Conservation (phyloP, 108 stramenopile species). For the Skeletonema tropicum region DNA sequence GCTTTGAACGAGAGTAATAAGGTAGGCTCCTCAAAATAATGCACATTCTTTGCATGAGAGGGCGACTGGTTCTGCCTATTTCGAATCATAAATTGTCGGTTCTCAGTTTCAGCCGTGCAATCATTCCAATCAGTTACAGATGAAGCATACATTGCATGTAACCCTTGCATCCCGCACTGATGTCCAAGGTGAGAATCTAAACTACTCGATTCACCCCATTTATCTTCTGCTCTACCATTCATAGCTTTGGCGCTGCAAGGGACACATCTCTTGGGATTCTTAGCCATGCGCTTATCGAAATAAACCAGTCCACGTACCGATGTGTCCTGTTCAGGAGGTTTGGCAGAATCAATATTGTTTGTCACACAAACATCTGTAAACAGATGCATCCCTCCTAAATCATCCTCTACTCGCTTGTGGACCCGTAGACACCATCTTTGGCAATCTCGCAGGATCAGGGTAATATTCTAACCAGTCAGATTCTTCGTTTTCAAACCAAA, state of each 20-base stretch:
- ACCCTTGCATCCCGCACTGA: constrained; percentile 35
- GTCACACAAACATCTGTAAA: constrained; percentile 39
- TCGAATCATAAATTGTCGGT: constrained; percentile 14
- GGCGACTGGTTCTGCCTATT: constrained; percentile 25
- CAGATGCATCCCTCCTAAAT: constrained; percentile 4
- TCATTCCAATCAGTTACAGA: constrained; percentile 44
- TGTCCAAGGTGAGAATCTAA: constrained; percentile 20
- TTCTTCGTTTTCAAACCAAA: not conserved
- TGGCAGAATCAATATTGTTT: constrained; percentile 32
- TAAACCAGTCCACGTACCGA: constrained; percentile 36
- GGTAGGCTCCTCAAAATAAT: constrained; percentile 39
- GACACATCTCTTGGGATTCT: constrained; percentile 30
- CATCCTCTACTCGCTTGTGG: constrained; percentile 4
- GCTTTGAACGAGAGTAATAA: constrained; percentile 38
- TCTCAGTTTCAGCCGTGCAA: constrained; percentile 16
- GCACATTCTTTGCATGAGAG: constrained; percentile 21
- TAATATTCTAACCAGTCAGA: constrained; percentile 29
- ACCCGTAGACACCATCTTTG: constrained; percentile 9
- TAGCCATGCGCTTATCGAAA: constrained; percentile 20
- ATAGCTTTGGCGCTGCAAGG: constrained; percentile 18
- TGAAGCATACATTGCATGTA: constrained; percentile 43
- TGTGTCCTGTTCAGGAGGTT: constrained; percentile 13
- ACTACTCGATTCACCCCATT: constrained; percentile 5
- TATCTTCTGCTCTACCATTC: constrained; percentile 5
- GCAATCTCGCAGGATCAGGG: constrained; percentile 5